A percentile compares a stretch with the other conserved stretches of the same genome.
These are phyloP conservation scores for Chenopodium quinoa DNA, from an alignment of 148 eudicot genomes.

Conservation along the genomic window DNA sequence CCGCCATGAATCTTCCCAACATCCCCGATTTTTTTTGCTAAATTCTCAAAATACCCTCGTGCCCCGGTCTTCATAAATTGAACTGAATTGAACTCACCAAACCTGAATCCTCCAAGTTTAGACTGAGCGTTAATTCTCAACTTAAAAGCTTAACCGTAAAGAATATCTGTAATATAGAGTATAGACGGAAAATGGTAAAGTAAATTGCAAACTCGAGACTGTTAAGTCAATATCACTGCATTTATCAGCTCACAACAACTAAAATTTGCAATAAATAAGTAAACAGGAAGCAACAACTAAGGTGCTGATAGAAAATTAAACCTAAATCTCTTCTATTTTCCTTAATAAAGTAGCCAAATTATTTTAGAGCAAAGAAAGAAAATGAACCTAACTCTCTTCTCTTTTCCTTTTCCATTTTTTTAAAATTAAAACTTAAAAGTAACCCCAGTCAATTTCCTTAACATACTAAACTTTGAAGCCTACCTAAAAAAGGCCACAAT, in stretches of 20 bases:
- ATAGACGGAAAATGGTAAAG: no score
- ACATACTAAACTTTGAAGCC: background rate
- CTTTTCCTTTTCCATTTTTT: background rate
- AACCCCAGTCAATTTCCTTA: constrained; percentile 7
- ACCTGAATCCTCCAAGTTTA: background rate
- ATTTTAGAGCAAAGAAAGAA: background rate
- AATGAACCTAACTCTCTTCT: background rate
- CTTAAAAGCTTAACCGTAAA: no score
- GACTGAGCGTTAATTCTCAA: no score
- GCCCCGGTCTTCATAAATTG: background rate
- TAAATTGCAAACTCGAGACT: background rate
- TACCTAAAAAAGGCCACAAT: constrained; percentile 5
- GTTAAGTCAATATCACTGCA: background rate
- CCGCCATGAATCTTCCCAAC: background rate
- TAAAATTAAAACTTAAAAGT: background rate
- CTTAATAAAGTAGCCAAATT: background rate
- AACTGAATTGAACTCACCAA: background rate
- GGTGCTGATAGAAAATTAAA: no score
- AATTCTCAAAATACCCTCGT: background rate
- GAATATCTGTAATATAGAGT: no score
- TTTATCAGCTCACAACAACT: no score
- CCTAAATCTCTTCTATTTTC: no score
- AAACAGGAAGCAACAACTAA: background rate
- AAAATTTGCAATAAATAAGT: no score
- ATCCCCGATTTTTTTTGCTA: background rate